A percentile compares a stretch with the other conserved stretches of the same genome.
phyloP scores from a whole-genome alignment of 2,329 filamentous ascomycete genomes.

The Pseudogymnoascus sp. region DNA sequence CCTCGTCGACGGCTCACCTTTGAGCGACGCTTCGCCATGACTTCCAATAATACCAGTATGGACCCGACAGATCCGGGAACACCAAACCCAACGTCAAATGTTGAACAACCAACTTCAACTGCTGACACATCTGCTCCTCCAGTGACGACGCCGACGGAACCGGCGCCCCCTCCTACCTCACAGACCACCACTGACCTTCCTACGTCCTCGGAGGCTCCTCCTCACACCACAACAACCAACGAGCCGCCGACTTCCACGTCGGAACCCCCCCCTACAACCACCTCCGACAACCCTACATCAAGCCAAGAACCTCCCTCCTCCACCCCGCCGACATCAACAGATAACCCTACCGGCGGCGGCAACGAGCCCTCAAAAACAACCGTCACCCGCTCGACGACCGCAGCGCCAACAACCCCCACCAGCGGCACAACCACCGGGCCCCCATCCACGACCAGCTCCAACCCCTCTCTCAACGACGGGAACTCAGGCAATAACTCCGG shows the following conservation, averaged over 20 bases:
- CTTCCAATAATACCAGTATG: constrained; percentile 4
- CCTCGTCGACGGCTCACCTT: neutral
- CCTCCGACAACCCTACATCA: neutral
- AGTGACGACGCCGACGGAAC: neutral
- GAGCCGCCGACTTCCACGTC: neutral
- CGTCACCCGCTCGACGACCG: neutral
- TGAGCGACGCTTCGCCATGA: constrained; percentile 1
- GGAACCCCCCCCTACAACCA: neutral
- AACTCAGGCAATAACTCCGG: constrained; percentile 18
- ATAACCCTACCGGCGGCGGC: neutral
- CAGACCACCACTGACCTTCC: neutral
- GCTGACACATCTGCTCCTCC: neutral
- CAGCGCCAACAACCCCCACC: neutral
- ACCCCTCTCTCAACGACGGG: constrained; percentile 19
- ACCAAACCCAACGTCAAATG: neutral
- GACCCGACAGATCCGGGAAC: neutral
- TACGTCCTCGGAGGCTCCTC: neutral
- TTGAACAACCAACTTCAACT: neutral
- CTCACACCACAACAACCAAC: neutral
- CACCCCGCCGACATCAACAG: neutral
- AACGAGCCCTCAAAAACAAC: neutral
- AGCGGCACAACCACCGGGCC: neutral
- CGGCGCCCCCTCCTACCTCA: neutral
- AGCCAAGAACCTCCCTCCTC: neutral
- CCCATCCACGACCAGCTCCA: constrained; percentile 21